Evolutionary conservation across 1,139 yeast genomes (phyloP), one percentile per base, ranked within the genome.

Genomic region (Debaryomyces sp.): DNA sequence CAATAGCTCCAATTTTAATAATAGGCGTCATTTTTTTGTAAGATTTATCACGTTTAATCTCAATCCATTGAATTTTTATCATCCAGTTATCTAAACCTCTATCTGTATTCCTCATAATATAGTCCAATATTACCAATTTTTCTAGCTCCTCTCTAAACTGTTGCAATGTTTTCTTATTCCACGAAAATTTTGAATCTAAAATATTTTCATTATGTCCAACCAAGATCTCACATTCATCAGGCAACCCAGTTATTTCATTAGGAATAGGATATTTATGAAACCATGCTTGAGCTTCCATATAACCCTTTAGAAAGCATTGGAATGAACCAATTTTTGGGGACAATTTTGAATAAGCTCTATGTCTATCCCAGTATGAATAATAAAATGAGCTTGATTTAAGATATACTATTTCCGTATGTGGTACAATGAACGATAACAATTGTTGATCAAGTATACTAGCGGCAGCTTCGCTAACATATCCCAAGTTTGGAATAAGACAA

Each of bases 41-140:
- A 4, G 38, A 49, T 9, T 46, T 43, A 7, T 41, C 51, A 5
- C 46, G 49, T 9, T 41, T 27, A 4, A 63, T 50, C 12, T 57
- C 62, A 32, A 56, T 62, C 87, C 87, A 82, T 8, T 73, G 75
- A 9, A 85, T 59, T 49, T 76, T 75, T 22, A 87, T 77, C 95
- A 87, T 87, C 92, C 94, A 87, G 57, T 87, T 87, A 61, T 87
- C 94, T 18, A 81, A 64, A 0, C 89, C 89, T 36, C 95, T 67
- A 60, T 87, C 94, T 0, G 95, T 87, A 56, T 87, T 87, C 51
- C 92, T 68, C 81, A 86, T 84, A 8, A 87, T 75, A 56, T 86
- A 87, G 58, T 87, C 94, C 37, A 87, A 66, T 37, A 87, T 81
- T 1, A 87, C 90, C 55, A 87, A 68, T 57, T 85, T 86, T 56